Evolutionary conservation across 441 rosid genomes (phyloP).

Genomic region (Populus hybrid): DNA sequence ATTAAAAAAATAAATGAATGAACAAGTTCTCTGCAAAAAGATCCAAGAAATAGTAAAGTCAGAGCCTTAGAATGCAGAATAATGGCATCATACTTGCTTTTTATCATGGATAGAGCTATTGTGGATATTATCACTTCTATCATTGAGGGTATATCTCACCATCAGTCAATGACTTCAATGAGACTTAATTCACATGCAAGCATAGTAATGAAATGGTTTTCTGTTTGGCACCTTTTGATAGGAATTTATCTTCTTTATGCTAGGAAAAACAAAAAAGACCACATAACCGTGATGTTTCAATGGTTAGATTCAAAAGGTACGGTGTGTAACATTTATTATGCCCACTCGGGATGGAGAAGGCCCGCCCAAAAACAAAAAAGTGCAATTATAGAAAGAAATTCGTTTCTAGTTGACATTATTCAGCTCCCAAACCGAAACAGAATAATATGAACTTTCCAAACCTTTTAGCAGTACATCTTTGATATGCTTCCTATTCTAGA

Average conservation of each 20-base stretch:
- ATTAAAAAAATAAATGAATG: background rate
- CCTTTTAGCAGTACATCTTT: background rate
- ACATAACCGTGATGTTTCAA: background rate
- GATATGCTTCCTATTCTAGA: background rate
- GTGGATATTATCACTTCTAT: background rate
- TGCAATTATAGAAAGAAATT: background rate
- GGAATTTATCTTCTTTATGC: background rate
- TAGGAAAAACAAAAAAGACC: background rate
- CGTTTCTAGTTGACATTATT: background rate
- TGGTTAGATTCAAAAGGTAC: background rate
- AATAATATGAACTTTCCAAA: background rate
- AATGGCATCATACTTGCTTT: background rate
- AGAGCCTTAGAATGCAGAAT: too few relatives aligned
- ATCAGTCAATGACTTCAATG: background rate
- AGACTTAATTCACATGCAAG: background rate
- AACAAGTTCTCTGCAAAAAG: background rate
- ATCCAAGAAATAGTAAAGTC: background rate
- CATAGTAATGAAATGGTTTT: background rate
- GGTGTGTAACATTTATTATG: background rate
- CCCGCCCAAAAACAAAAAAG: background rate
- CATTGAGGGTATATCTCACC: background rate
- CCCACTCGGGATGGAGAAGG: background rate
- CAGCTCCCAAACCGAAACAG: background rate
- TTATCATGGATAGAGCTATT: background rate
- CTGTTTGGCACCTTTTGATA: background rate